Evolutionary conservation across 2,329 filamentous ascomycete species (phyloP), one percentile per base, ranked within the genome.

Genomic region (Aureobasidium sp.): DNA sequence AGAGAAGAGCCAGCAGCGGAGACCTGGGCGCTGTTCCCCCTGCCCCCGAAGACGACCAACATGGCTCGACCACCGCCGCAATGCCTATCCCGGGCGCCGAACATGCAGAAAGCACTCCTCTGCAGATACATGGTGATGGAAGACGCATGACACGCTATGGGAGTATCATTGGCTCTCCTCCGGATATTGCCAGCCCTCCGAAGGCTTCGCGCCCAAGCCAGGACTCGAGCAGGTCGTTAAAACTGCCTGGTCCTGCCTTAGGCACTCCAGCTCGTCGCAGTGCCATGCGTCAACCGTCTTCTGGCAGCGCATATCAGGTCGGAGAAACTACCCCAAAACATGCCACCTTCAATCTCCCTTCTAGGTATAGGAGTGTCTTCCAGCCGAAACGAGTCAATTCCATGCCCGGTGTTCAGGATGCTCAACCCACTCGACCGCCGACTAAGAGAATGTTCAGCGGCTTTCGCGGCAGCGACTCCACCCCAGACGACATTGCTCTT

Each of bases 161-260:
- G 50, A 87, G 85, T 70, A 87, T 88, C 67, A 74, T 85, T 10
- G 79, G 80, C 8, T 82, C 82, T 32, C 83, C 83, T 1, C 79
- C 79, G 5, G 27, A 51, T 13, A 10, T 50, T 2, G 43, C 63
- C 27, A 63, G 6, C 36, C 65, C 48, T 32, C 63, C 61, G n/a
- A 53, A 47, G 17, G 46, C 48, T 41, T 64, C 41, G 34, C 61
- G 55, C 72, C 66, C 61, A 37, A 67, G 71, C 26, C 77, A 80
- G 34, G 79, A 80, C 17, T 80, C 79, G 0, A 24, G 8, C 44
- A 26, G 43, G 13, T 60, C 57, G 5, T 77, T 88, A 24, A 79
- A 83, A 67, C 77, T 89, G 17, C 86, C 86, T 4, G 84, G 81
- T 62, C 84, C 86, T 32, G 85, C 86, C 2, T 68, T 87, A 52